Conservation (phyloP, 2,329 filamentous ascomycete species). For the Fusarium paranaense region DNA sequence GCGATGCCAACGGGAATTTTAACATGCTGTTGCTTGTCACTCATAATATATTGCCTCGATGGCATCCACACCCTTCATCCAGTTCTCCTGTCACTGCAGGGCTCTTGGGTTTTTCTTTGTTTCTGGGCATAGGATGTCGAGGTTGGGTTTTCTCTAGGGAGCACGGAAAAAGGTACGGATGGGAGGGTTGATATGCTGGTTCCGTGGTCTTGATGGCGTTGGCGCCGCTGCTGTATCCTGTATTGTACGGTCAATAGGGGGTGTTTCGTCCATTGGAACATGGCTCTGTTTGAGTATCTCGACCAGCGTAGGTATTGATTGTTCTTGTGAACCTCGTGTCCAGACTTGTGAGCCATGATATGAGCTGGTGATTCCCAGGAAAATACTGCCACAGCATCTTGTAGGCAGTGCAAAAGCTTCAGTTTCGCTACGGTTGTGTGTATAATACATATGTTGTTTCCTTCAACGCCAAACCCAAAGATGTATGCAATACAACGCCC, state of each 20-base stretch:
- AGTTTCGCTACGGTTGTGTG: background rate
- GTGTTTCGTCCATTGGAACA: conserved; percentile 36
- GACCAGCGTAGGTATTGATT: background rate
- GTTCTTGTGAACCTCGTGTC: background rate
- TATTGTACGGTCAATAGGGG: conserved; percentile 40
- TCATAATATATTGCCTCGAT: conserved; percentile 4
- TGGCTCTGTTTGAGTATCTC: conserved; percentile 12
- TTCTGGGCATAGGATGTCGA: conserved; percentile 21
- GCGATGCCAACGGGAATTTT: background rate
- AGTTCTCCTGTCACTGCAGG: conserved; percentile 2
- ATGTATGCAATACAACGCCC: background rate
- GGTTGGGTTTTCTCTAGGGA: conserved; percentile 9
- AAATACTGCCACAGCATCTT: background rate
- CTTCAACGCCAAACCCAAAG: background rate
- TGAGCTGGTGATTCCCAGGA: background rate
- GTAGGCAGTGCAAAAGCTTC: background rate
- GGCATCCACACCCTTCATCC: background rate
- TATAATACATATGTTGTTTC: background rate
- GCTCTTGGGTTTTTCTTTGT: conserved; percentile 18
- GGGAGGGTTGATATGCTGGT: conserved; percentile 12
- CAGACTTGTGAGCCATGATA: background rate
- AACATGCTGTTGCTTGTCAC: background rate
- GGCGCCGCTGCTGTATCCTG: conserved; percentile 37
- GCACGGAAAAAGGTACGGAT: conserved; percentile 17
- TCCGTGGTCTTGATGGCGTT: conserved; percentile 32